Evolutionary conservation across 2,329 filamentous ascomycete genomes (phyloP).

Genomic region (Monosporascus ibericus): DNA sequence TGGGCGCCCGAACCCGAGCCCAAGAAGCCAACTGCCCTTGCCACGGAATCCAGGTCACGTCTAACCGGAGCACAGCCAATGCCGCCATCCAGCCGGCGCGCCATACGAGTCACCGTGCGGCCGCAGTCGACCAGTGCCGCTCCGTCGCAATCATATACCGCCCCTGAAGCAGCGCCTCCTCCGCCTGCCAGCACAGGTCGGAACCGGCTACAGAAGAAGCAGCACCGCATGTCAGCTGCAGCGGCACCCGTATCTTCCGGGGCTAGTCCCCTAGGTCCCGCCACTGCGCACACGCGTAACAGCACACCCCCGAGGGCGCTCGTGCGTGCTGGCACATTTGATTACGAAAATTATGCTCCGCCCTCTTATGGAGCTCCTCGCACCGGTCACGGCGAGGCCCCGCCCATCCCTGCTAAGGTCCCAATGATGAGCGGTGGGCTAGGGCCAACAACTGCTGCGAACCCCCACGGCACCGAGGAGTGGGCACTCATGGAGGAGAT

Average conservation of each 20-base stretch:
- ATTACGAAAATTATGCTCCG: slow-evolving; percentile 48
- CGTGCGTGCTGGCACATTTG: slow-evolving; percentile 44
- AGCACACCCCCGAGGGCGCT: slow-evolving; percentile 39
- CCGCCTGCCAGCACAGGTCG: slow-evolving; percentile 37
- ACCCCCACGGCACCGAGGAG: slow-evolving; percentile 35
- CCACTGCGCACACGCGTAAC: slow-evolving; percentile 45
- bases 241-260: slow-evolving; percentile 32
- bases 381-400: slow-evolving; percentile 33
- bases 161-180: slow-evolving; percentile 25
- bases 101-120: slow-evolving; percentile 43
- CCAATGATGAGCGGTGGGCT: slow-evolving; percentile 43
- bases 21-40: slow-evolving; percentile 34
- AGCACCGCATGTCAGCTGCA: slow-evolving; percentile 37
- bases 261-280: slow-evolving; percentile 46
- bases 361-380: slow-evolving; percentile 26
- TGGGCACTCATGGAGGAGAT: slow-evolving; percentile 66
- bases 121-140: slow-evolving; percentile 42
- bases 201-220: slow-evolving; percentile 61
- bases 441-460: slow-evolving; percentile 13
- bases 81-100: slow-evolving; percentile 44
- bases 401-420: slow-evolving; percentile 66
- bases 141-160: slow-evolving; percentile 39
- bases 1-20: slow-evolving; percentile 73
- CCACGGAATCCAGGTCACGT: slow-evolving; percentile 29
- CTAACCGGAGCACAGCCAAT: slow-evolving; percentile 48